A percentile compares a stretch with the other conserved stretches of the same genome.
These are phyloP conservation scores for Magnusiomyces suaveolens DNA, from an alignment of 1,139 yeast genomes.

Conservation along the genomic window DNA sequence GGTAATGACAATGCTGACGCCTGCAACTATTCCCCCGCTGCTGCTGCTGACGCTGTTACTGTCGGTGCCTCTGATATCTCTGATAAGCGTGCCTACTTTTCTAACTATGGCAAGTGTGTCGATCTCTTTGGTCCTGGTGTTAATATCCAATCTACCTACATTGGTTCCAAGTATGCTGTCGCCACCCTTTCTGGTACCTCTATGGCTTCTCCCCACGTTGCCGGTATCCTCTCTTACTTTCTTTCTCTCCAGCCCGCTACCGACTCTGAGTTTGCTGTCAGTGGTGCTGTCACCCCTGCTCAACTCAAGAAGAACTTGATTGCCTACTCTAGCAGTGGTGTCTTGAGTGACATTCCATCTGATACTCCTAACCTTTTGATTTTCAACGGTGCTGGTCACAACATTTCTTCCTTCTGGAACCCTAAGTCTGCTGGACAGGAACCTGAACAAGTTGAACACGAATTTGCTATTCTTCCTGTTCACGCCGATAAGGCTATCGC, in stretches of 20 bases:
- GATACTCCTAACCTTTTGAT: slow-evolving; percentile 86
- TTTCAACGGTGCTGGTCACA: slow-evolving; percentile 88
- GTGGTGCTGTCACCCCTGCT: slow-evolving; percentile 60
- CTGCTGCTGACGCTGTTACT: slow-evolving; percentile 49
- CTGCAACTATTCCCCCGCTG: slow-evolving; percentile 53
- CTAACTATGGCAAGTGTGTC: slow-evolving; percentile 58
- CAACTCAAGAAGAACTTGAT: slow-evolving; percentile 84
- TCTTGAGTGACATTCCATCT: slow-evolving; percentile 60
- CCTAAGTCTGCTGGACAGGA: slow-evolving; percentile 11
- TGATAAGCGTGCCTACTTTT: slow-evolving; percentile 49
- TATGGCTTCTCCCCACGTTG: slow-evolving; percentile 97
- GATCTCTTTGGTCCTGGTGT: slow-evolving; percentile 60
- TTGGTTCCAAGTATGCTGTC: slow-evolving; percentile 73
- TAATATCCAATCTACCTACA: slow-evolving; percentile 49
- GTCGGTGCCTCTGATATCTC: slow-evolving; percentile 48
- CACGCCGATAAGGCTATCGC: slow-evolving; percentile 18
- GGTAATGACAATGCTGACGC: slow-evolving; percentile 60
- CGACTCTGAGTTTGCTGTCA: slow-evolving; percentile 59
- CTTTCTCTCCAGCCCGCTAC: slow-evolving; percentile 83
- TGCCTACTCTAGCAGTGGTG: slow-evolving; percentile 63
- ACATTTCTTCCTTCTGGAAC: slow-evolving; percentile 62
- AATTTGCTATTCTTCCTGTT: slow-evolving; percentile 21
- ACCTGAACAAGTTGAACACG: slow-evolving; percentile 15
- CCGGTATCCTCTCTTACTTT: slow-evolving; percentile 77
- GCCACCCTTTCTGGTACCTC: slow-evolving; percentile 96